A percentile compares a stretch with the other conserved stretches of the same genome.
Conservation (phyloP, 225 moss, liverwort and hornwort genomes). For the Physcomitrellopsis africana region DNA sequence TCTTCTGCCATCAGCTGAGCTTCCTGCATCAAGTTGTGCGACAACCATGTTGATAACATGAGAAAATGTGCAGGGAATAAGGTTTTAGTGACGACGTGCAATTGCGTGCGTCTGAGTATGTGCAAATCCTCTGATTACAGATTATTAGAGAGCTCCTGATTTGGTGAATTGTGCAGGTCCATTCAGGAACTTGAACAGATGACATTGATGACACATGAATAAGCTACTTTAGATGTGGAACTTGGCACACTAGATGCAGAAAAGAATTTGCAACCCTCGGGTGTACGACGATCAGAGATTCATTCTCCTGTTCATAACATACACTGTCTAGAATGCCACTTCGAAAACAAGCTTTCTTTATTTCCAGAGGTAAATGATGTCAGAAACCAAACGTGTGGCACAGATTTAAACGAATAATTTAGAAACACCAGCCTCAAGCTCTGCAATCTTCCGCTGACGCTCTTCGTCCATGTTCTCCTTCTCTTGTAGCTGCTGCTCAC, state of each 20-base stretch:
- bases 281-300: background rate
- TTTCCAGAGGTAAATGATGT: conserved; percentile 13
- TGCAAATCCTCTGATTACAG: background rate
- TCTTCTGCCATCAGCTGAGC: conserved; percentile 98
- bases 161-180: background rate
- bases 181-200: conserved; percentile 10
- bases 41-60: conserved; percentile 18
- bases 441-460: conserved; percentile 83
- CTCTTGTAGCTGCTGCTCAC: conserved; percentile 93
- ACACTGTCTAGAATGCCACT: conserved; percentile 3
- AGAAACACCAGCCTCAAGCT: conserved; percentile 71
- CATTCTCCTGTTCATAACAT: background rate
- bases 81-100: conserved; percentile 13
- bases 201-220: conserved; percentile 12
- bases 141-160: background rate
- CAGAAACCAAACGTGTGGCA: conserved; percentile 10
- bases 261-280: background rate
- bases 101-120: background rate
- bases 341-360: background rate
- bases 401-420: conserved; percentile 5
- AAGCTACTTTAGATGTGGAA: background rate
- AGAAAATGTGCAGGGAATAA: conserved; percentile 8
- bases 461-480: conserved; percentile 93
- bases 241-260: no score
- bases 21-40: conserved; percentile 64